These are phyloP conservation scores for Clonostachys byssicola DNA, from an alignment of 2,329 filamentous ascomycete genomes.

Conservation along the genomic window DNA sequence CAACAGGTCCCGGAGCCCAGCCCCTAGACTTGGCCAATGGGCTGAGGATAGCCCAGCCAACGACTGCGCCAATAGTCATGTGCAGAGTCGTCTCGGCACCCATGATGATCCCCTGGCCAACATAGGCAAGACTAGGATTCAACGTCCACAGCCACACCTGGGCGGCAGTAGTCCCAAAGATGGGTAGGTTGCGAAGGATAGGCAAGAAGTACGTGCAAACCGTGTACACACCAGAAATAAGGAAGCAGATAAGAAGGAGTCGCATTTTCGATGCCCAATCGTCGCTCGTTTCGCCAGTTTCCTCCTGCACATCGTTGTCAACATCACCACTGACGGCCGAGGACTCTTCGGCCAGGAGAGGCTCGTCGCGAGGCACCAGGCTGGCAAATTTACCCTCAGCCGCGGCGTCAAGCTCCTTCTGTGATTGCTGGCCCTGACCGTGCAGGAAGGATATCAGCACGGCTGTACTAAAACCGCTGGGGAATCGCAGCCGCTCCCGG, in stretches of 20 bases:
- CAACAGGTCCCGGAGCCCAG: slow-evolving; percentile 85
- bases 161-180: slow-evolving; percentile 75
- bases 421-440: slow-evolving; percentile 41
- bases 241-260: slow-evolving; percentile 52
- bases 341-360: slow-evolving; percentile 1
- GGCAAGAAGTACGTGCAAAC: slow-evolving; percentile 88
- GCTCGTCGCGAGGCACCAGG: slow-evolving; percentile 26
- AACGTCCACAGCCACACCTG: slow-evolving; percentile 89
- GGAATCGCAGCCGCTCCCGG: slow-evolving; percentile 86
- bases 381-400: slow-evolving; percentile 35
- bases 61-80: slow-evolving; percentile 84
- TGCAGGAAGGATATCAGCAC: slow-evolving; percentile 90
- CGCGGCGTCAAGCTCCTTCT: slow-evolving; percentile 24
- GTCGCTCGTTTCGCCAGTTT: slow-evolving; percentile 18
- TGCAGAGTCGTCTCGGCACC: slow-evolving; percentile 91
- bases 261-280: slow-evolving; percentile 45
- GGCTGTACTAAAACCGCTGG: slow-evolving; percentile 91
- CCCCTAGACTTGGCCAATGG: slow-evolving; percentile 80
- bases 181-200: slow-evolving; percentile 75
- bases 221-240: slow-evolving; percentile 63
- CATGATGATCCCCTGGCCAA: slow-evolving; percentile 98
- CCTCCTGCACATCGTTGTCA: slow-evolving; percentile 22
- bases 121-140: slow-evolving; percentile 94
- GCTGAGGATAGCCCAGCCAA: slow-evolving; percentile 89
- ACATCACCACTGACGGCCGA: slow-evolving; percentile 4